Conservation (phyloP, 768 basidiomycete species). For the Rhodosporidiobolus odoratus region DNA sequence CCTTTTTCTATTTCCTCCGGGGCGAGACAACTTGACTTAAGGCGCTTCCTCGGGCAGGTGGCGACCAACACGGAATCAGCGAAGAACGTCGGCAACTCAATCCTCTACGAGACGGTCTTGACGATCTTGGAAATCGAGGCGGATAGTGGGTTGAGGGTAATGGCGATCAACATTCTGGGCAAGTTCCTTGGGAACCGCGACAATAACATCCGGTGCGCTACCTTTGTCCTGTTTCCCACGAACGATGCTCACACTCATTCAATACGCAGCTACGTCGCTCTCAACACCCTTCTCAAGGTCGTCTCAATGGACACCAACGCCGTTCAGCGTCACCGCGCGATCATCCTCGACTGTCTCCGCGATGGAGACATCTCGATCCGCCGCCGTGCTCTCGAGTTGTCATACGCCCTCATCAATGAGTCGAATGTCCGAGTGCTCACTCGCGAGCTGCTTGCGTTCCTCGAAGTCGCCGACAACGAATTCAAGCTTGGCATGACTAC, state of each 20-base stretch:
- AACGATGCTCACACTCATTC: background rate
- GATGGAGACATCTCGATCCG: slow-evolving; percentile 99
- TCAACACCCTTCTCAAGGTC: slow-evolving; percentile 97
- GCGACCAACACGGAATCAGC: slow-evolving; percentile 98
- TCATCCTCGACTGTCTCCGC: slow-evolving; percentile 97
- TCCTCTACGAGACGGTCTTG: slow-evolving; percentile 93
- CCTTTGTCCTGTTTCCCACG: background rate
- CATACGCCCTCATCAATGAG: slow-evolving; percentile 94
- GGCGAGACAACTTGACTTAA: background rate
- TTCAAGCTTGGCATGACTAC: slow-evolving; percentile 98
- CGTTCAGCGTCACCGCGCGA: slow-evolving; percentile 94
- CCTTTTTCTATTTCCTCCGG: background rate
- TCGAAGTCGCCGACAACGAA: slow-evolving; percentile 97
- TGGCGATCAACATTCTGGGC: slow-evolving; percentile 99
- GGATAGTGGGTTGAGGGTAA: slow-evolving; percentile 87
- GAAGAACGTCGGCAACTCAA: slow-evolving; percentile 97
- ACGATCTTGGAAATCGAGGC: slow-evolving; percentile 96
- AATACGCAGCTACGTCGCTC: slow-evolving; percentile 75
- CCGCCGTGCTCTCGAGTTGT: slow-evolving; percentile 89
- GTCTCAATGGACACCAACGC: slow-evolving; percentile 97
- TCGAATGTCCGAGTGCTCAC: slow-evolving; percentile 85
- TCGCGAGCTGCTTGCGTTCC: slow-evolving; percentile 86
- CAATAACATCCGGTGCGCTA: slow-evolving; percentile 86
- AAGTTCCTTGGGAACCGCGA: slow-evolving; percentile 96
- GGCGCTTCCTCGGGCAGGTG: slow-evolving; percentile 57